Evolutionary conservation across 148 eudicot genomes (phyloP).

Genomic region (Silene latifolia): DNA sequence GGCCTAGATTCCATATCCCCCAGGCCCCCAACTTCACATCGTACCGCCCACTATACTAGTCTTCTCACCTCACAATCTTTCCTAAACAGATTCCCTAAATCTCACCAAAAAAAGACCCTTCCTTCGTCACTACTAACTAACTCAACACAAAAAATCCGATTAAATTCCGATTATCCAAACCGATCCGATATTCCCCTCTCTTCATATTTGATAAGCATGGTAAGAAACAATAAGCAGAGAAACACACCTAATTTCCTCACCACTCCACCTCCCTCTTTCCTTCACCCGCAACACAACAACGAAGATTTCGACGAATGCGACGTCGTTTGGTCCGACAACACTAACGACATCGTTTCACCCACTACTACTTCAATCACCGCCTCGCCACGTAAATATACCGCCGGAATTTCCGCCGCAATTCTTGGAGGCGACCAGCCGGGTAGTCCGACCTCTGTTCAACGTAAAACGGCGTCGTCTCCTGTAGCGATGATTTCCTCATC

Average conservation of each 20-base stretch:
- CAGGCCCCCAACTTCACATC: neutral
- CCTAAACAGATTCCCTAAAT: neutral
- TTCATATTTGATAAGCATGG: neutral
- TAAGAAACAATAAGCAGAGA: neutral
- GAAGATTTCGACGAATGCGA: slow-evolving; percentile 64
- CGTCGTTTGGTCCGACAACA: slow-evolving; percentile 55
- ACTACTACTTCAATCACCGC: slow-evolving; percentile 8
- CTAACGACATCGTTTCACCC: neutral
- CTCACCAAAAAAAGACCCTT: neutral
- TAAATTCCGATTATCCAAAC: neutral
- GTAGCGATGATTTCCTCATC: slow-evolving; percentile 21
- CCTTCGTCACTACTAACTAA: neutral
- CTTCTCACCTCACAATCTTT: neutral
- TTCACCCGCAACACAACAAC: neutral
- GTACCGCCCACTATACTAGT: neutral
- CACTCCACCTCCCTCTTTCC: neutral
- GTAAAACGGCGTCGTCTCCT: slow-evolving; percentile 34
- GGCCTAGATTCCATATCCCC: neutral
- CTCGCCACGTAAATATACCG: slow-evolving; percentile 12
- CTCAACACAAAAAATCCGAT: neutral
- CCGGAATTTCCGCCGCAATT: slow-evolving; percentile 26
- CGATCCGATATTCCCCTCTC: neutral
- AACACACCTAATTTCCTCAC: slow-evolving; percentile 14
- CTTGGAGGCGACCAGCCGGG: neutral
- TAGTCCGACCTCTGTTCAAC: slow-evolving; percentile 37